Evolutionary conservation across 192 early-diverging fungal species (phyloP).

Genomic region (Bifiguratus adelaidae): DNA sequence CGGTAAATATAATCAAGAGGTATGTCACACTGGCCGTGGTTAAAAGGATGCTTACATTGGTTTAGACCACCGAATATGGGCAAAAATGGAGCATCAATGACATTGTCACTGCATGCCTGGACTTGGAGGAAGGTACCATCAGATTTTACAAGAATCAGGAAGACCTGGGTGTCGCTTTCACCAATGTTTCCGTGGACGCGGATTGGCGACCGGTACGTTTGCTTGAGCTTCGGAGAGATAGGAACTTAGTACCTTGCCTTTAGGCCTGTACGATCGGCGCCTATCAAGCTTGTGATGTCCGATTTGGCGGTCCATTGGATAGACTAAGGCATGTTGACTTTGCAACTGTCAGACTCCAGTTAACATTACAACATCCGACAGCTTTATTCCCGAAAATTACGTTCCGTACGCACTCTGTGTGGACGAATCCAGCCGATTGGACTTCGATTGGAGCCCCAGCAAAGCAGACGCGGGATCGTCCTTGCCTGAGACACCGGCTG

Average conservation of each 20-base stretch:
- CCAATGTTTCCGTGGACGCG: constrained; percentile 11
- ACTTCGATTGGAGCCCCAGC: no score
- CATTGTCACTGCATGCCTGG: constrained; percentile 39
- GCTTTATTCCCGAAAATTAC: no score
- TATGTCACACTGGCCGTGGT: constrained; percentile 4
- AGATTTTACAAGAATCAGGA: constrained; percentile 45
- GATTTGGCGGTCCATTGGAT: constrained; percentile 36
- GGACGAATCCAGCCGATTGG: no score
- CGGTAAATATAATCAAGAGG: constrained; percentile 25
- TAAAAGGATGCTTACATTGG: neutral
- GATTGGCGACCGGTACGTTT: constrained; percentile 21
- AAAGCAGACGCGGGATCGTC: no score
- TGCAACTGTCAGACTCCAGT: no score
- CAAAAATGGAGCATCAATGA: constrained; percentile 38
- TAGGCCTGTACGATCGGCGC: constrained; percentile 52
- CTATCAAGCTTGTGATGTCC: constrained; percentile 38
- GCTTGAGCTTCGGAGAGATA: neutral
- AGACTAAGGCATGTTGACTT: constrained; percentile 7
- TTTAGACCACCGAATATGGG: constrained; percentile 11
- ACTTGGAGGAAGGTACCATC: constrained; percentile 37
- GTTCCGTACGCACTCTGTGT: no score
- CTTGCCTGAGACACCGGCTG: no score
- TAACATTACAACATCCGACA: no score
- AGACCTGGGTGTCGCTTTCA: constrained; percentile 51
- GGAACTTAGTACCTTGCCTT: neutral